Percentiles rank a stretch among this genome's conserved stretches.
Evolutionary conservation across 2,329 filamentous ascomycete genomes (phyloP).

Genomic region (Chrysosporium queenslandicum): DNA sequence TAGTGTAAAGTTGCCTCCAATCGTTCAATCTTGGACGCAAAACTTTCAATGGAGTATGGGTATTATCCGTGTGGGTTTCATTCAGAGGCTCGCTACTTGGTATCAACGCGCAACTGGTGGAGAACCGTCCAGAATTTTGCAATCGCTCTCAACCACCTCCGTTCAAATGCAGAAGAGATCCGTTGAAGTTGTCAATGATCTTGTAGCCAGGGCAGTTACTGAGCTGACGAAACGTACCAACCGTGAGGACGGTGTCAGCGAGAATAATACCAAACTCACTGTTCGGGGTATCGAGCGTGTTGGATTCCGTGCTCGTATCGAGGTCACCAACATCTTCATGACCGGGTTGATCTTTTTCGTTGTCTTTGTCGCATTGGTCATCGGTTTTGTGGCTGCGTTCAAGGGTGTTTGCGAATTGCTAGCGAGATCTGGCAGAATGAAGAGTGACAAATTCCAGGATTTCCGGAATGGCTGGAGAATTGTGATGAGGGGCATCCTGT

Average conservation of each 20-base stretch:
- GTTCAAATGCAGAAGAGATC: constrained; percentile 68
- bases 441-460: constrained; percentile 75
- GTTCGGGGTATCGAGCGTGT: constrained; percentile 82
- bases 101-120: constrained; percentile 91
- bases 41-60: constrained; percentile 99
- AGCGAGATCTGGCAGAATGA: constrained; percentile 66
- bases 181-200: constrained; percentile 30
- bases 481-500: constrained; percentile 85
- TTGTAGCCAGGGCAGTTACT: constrained; percentile 26
- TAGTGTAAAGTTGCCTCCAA: constrained; percentile 69
- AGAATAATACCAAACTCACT: constrained; percentile 38
- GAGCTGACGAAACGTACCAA: constrained; percentile 47
- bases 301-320: constrained; percentile 73
- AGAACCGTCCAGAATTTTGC: constrained; percentile 66
- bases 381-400: constrained; percentile 63
- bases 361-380: constrained; percentile 66
- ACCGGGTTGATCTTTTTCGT: constrained; percentile 84
- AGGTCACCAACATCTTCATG: constrained; percentile 85
- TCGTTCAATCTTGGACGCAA: constrained; percentile 88
- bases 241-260: constrained; percentile 42
- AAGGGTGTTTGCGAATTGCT: constrained; percentile 71
- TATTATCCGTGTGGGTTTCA: constrained; percentile 76
- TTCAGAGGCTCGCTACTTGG: constrained; percentile 86
- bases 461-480: constrained; percentile 93
- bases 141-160: constrained; percentile 61